Percentiles rank a stretch among this genome's conserved stretches.
Evolutionary conservation across 805 yeast genomes (phyloP).

Genomic region (Candida broadrunensis): DNA sequence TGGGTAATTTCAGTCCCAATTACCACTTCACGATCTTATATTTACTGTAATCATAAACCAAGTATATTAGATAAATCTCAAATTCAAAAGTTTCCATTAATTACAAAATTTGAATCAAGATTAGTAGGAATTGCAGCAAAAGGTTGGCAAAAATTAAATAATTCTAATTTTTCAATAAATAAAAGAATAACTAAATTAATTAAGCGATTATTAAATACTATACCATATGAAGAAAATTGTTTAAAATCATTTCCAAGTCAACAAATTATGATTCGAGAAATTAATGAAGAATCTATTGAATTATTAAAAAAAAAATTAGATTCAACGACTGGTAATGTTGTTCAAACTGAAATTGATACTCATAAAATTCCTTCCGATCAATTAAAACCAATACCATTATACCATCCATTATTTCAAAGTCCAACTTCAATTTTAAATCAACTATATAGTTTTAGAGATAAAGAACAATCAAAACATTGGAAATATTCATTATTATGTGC

Average conservation of each 20-base stretch:
- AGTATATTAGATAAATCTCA: conserved; percentile 22
- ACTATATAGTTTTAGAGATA: conserved; percentile 38
- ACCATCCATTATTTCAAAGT: conserved; percentile 34
- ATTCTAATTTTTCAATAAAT: conserved; percentile 56
- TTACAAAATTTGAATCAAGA: conserved; percentile 44
- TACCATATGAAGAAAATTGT: conserved; percentile 80
- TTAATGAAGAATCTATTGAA: conserved; percentile 24
- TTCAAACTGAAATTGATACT: conserved; percentile 24
- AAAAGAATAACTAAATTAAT: conserved; percentile 54
- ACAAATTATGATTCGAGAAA: conserved; percentile 51
- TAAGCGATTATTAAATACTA: conserved; percentile 51
- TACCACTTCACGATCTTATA: conserved; percentile 55
- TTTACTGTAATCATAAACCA: conserved; percentile 63
- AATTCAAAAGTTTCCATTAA: conserved; percentile 23
- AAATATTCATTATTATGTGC: conserved; percentile 53
- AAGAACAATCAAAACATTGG: conserved; percentile 51
- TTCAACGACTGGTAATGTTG: conserved; percentile 6
- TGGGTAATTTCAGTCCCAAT: conserved; percentile 72
- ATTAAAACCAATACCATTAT: conserved; percentile 38
- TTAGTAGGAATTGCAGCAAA: conserved; percentile 48
- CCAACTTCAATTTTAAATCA: conserved; percentile 33
- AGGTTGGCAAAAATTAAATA: conserved; percentile 61
- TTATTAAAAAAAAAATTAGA: conserved; percentile 2
- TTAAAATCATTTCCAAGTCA: conserved; percentile 74
- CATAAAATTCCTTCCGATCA: conserved; percentile 24